These are phyloP conservation scores for Cinnamomum micranthum DNA, from an alignment of 164 flowering plant species.

Conservation along the genomic window DNA sequence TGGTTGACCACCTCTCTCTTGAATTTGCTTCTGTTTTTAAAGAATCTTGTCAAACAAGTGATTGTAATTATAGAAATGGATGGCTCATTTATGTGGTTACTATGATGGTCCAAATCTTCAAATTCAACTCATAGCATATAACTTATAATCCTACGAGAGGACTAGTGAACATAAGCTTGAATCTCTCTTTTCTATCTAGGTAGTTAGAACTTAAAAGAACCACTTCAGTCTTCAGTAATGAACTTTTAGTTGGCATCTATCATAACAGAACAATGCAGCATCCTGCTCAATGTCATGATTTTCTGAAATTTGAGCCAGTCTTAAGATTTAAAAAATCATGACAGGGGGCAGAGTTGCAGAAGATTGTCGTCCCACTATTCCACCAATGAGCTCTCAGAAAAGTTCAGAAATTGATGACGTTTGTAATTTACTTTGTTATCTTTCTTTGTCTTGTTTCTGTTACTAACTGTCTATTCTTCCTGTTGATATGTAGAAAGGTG, in stretches of 20 bases:
- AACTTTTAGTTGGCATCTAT: not conserved
- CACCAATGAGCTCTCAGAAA: not conserved
- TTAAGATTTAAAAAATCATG: not conserved
- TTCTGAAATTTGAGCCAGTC: not conserved
- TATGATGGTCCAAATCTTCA: too few relatives aligned
- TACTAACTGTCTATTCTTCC: slow-evolving; percentile 1
- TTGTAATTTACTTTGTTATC: not conserved
- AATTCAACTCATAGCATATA: too few relatives aligned
- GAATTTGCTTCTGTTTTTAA: too few relatives aligned
- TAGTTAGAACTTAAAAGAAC: too few relatives aligned
- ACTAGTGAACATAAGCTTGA: too few relatives aligned
- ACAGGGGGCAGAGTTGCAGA: not conserved
- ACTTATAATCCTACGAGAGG: too few relatives aligned
- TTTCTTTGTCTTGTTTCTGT: not conserved
- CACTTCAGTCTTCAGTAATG: not conserved
- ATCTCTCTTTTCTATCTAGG: not conserved
- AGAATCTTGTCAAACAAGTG: too few relatives aligned
- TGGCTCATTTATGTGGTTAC: too few relatives aligned
- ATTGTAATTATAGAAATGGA: too few relatives aligned
- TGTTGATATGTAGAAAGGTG: slow-evolving; percentile 72
- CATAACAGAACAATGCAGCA: not conserved
- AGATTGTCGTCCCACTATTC: not conserved
- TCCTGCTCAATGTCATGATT: not conserved
- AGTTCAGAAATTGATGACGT: not conserved
- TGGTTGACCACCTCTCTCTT: too few relatives aligned